Conservation (phyloP, 495 filamentous ascomycete genomes). For the Amphirosellinia nigrospora region DNA sequence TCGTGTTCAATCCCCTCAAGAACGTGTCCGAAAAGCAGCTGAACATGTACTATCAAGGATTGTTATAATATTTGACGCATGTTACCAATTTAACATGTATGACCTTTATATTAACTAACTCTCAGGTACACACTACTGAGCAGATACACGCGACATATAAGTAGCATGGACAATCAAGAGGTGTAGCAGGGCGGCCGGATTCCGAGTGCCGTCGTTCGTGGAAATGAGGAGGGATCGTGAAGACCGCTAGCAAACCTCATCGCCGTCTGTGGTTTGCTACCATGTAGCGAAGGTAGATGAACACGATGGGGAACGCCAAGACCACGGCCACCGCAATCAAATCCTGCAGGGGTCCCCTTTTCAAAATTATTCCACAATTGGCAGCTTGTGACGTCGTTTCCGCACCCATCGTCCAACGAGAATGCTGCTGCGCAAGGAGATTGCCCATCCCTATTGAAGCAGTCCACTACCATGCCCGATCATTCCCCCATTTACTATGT, state of each 20-base stretch:
- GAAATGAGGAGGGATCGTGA: constrained; percentile 25
- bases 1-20: constrained; percentile 31
- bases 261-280: neutral
- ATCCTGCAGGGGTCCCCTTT: constrained; percentile 20
- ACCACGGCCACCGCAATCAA: constrained; percentile 34
- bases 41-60: constrained; percentile 26
- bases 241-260: neutral
- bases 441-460: constrained; percentile 19
- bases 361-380: constrained; percentile 18
- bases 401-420: constrained; percentile 21
- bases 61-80: neutral
- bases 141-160: neutral
- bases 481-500: constrained; percentile 26
- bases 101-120: no score
- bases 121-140: no score
- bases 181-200: neutral
- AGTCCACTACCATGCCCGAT: neutral
- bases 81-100: neutral
- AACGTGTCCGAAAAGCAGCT: constrained; percentile 26
- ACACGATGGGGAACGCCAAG: constrained; percentile 26
- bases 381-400: constrained; percentile 39
- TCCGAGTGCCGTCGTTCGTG: constrained; percentile 13
- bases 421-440: constrained; percentile 24
- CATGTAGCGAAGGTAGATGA: neutral
- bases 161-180: neutral